Evolutionary conservation across 2,329 filamentous ascomycete species (phyloP), one percentile per base, ranked within the genome.

Genomic region (Ophiosphaerella herpotricha): DNA sequence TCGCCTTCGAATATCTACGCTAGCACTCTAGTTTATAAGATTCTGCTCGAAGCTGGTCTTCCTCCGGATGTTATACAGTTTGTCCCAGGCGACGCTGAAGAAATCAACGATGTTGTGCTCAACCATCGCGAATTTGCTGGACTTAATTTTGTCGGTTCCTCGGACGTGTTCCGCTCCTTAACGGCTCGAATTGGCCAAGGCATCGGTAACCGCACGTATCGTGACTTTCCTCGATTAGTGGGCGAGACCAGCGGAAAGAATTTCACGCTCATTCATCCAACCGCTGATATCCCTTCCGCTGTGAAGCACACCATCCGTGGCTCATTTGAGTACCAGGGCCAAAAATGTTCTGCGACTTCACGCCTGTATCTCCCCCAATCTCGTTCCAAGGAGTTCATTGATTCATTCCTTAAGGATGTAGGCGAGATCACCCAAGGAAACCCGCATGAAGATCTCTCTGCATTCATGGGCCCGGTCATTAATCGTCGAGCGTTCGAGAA

Each of bases 71-170:
- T 96, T 42, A 90, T 97, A 57, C 92, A 96, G 74, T 96, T 96
- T 70, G 84, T 96, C 8, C 91, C 92, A 1, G 92, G 92, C 39
- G 86, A 95, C 66, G 88, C 92, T 1, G 88, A 87, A 52, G 85
- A 90, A 71, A 84, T 96, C 55, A 96, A 91, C 53, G 85, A 86
- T 69, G 81, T 82, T 13, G 87, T 89, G 6, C 82, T 96, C 33
- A 80, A 80, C 48, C 89, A 93, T 78, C 85, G 79, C 61, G 80
- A 94, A 50, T 93, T 97, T 63, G 87, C 91, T 4, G 88, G 89
- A n/a, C 84, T 97, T 21, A 91, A 96, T 79, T 97, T 91, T 78
- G 96, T 91, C 1, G 92, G 92, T 53, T 93, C 88, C 76, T 96
- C 92, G 0, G 85, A 85, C 48, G 89, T 97, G 37, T 96, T 97